Conservation (phyloP, 495 filamentous ascomycete genomes). For the Bryoglossum gracile region DNA sequence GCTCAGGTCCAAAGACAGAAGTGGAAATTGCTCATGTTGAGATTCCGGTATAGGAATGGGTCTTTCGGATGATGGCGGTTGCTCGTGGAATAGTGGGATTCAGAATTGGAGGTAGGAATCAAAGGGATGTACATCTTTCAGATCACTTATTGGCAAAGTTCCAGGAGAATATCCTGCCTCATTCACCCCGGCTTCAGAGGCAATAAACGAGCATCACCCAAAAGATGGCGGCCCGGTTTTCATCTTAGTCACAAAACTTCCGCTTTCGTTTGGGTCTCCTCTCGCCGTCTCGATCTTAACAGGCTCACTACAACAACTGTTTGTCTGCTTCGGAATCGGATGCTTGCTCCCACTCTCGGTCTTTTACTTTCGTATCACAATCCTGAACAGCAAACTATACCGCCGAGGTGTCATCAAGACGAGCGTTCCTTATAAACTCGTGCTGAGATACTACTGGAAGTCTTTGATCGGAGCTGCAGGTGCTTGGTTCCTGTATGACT, state of each 20-base stretch:
- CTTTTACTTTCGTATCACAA: constrained; percentile 47
- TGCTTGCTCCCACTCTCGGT: constrained; percentile 42
- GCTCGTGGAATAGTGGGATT: constrained; percentile 47
- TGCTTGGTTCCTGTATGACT: constrained; percentile 47
- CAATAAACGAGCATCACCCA: constrained; percentile 37
- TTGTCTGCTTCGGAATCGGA: constrained; percentile 46
- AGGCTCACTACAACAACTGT: constrained; percentile 38
- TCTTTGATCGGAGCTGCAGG: constrained; percentile 40
- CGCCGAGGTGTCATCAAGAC: constrained; percentile 41
- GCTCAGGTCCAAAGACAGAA: too few relatives aligned
- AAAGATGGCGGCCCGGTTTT: constrained; percentile 43
- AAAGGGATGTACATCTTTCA: not conserved
- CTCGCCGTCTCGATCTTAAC: constrained; percentile 40
- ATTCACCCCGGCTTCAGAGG: constrained; percentile 38
- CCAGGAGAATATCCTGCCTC: constrained; percentile 41
- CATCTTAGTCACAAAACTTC: constrained; percentile 47
- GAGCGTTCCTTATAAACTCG: constrained; percentile 38
- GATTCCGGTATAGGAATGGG: too few relatives aligned
- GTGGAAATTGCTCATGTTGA: not conserved
- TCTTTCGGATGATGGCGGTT: constrained; percentile 48
- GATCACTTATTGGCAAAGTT: not conserved
- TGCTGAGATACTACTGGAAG: constrained; percentile 42
- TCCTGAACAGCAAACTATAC: constrained; percentile 45
- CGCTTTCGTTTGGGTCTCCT: constrained; percentile 42
- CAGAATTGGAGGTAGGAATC: constrained; percentile 36